Evolutionary conservation across 768 basidiomycete genomes (phyloP).

Genomic region (Saitozyma sp.): DNA sequence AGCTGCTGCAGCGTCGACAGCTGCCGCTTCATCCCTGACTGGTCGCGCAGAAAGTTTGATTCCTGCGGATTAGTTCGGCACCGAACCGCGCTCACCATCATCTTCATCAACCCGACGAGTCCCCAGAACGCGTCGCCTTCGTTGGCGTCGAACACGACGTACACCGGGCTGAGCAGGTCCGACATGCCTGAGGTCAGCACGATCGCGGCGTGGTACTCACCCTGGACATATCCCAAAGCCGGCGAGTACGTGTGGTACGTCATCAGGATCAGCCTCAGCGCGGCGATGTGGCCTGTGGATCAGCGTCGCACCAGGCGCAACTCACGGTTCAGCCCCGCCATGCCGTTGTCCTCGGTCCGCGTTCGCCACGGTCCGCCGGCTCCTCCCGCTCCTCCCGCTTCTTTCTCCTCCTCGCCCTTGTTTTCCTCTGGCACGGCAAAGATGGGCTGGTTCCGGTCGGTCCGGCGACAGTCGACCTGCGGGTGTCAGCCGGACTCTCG

Average conservation of each 20-base stretch:
- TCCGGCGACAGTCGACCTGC: conserved; percentile 94
- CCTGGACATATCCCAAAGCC: conserved; percentile 88
- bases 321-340: conserved; percentile 49
- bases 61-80: conserved; percentile 60
- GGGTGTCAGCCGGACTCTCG: not conserved
- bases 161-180: conserved; percentile 89
- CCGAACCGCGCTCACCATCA: conserved; percentile 67
- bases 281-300: conserved; percentile 68
- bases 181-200: conserved; percentile 67
- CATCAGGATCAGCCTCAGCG: conserved; percentile 78
- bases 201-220: conserved; percentile 13
- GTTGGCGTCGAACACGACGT: conserved; percentile 84
- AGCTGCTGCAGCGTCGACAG: conserved; percentile 83
- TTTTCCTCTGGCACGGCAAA: conserved; percentile 60
- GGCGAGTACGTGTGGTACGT: conserved; percentile 58
- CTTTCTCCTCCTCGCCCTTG: conserved; percentile 59
- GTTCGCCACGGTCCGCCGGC: conserved; percentile 11
- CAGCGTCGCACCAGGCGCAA: conserved; percentile 15
- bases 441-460: conserved; percentile 88
- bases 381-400: conserved; percentile 50
- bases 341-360: conserved; percentile 38
- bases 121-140: conserved; percentile 95
- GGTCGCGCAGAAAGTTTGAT: conserved; percentile 91
- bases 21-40: conserved; percentile 97
- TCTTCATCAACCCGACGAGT: conserved; percentile 89